Evolutionary conservation across 495 filamentous ascomycete species (phyloP).

Genomic region (Entonaema liquescens): DNA sequence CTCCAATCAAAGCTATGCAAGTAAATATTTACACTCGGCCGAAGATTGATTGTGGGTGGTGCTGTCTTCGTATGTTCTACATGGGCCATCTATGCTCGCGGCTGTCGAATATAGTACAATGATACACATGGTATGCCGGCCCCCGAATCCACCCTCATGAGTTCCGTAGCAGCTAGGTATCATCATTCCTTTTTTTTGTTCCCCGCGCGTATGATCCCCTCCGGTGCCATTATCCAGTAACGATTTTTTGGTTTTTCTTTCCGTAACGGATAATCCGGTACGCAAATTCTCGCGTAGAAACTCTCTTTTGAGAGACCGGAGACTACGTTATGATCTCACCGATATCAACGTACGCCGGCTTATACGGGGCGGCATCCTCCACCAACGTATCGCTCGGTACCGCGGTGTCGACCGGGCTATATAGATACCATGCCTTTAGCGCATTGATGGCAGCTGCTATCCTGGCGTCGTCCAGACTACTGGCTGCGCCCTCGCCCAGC

Average conservation of each 20-base stretch:
- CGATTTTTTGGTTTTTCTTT: background rate
- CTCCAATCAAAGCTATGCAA: constrained; percentile 14
- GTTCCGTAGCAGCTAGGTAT: constrained; percentile 7
- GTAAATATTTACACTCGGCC: constrained; percentile 36
- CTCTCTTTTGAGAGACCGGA: background rate
- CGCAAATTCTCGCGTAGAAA: background rate
- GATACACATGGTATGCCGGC: constrained; percentile 30
- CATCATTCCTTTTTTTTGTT: constrained; percentile 13
- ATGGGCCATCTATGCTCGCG: constrained; percentile 17
- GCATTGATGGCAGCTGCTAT: constrained; percentile 80
- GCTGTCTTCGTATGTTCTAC: constrained; percentile 31
- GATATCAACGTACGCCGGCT: constrained; percentile 84
- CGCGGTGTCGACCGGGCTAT: constrained; percentile 74
- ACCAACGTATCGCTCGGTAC: constrained; percentile 83
- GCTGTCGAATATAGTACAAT: constrained; percentile 38
- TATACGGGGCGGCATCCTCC: constrained; percentile 70
- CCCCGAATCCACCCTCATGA: constrained; percentile 30
- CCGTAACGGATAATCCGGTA: constrained; percentile 1
- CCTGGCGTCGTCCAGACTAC: constrained; percentile 78
- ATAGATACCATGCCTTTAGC: constrained; percentile 94
- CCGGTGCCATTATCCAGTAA: constrained; percentile 2
- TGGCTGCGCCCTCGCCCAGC: constrained; percentile 84
- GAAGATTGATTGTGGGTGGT: constrained; percentile 34
- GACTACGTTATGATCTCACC: constrained; percentile 83
- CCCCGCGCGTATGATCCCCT: background rate